Base-by-base conservation (phyloP, 768 basidiomycete genomes). In the Pulveroboletus ravenelii region DNA sequence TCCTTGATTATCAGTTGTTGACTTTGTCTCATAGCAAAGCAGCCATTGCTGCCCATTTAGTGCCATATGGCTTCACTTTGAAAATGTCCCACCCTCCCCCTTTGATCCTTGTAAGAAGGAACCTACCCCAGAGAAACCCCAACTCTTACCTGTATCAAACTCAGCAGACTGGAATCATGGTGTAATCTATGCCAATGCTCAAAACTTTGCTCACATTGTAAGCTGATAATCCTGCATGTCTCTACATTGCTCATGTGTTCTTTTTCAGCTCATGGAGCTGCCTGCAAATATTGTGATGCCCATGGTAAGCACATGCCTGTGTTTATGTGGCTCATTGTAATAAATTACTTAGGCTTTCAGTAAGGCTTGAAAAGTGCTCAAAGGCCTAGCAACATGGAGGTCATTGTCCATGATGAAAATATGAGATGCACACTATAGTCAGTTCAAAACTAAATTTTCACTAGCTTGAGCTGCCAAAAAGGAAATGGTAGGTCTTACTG, bases 241-340 rank as follows among this genome's bases (percentile, higher is more conserved):
- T 27, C 23, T 4, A 3, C 17, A 27, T 6, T 2, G 7, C 41
- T 46, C 20, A 46, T 41, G 20, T 32, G n/a, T 44, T 20, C 32
- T 36, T 37, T 51, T 32, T 27, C 40, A 90, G 86, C 75, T 93
- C 41, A 85, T 81, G 82, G 92, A 93, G 68, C 70, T 88, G 6
- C 92, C 92, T 45, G 90, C 81, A 1, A 93, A 93, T 65, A 80
- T 92, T 67, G 72, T 90, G 74, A 92, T 89, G 2, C 91, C 90
- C 9, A 89, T 89, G 13, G 85, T 85, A 59, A 39, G 76, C 64
- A 45, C 20, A 1, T 3, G 13, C 37, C 14, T 47, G 14, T 3
- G 18, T 31, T 3, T 25, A 1, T 1, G 17, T 13, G 17, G 5
- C 13, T 20, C 20, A 15, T 6, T 31, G 2, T 41, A n/a, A 54